These are phyloP conservation scores for Mycena latifolia DNA, from an alignment of 768 basidiomycete species.

Conservation along the genomic window DNA sequence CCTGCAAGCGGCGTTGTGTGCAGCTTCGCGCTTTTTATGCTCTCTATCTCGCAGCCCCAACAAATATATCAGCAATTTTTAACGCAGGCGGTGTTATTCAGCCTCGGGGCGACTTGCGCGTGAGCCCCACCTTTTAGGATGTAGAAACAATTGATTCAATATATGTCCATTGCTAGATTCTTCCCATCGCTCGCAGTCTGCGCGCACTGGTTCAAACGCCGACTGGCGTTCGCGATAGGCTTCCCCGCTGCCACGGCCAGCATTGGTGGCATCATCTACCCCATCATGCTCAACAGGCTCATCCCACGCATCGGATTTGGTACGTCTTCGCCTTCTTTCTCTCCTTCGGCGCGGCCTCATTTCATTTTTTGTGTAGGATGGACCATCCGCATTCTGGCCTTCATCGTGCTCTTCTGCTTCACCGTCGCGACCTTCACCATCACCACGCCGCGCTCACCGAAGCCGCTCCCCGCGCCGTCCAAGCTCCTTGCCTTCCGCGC, in stretches of 20 bases:
- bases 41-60: conserved; percentile 43
- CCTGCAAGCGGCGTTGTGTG: conserved; percentile 40
- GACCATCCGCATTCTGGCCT: conserved; percentile 43
- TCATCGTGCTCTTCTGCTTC: conserved; percentile 40
- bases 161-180: conserved; percentile 38
- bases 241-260: conserved; percentile 47
- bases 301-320: conserved; percentile 40
- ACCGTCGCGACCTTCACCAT: conserved; percentile 39
- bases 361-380: conserved; percentile 38
- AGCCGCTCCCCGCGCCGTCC: conserved; percentile 37
- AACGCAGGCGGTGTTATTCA: conserved; percentile 41
- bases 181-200: conserved; percentile 49
- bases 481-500: conserved; percentile 39
- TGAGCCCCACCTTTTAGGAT: conserved; percentile 2
- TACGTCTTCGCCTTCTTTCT: not conserved
- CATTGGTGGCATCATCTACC: conserved; percentile 48
- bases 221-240: conserved; percentile 48
- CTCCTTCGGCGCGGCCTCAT: not conserved
- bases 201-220: conserved; percentile 49
- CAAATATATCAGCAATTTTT: conserved; percentile 46
- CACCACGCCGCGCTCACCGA: conserved; percentile 39
- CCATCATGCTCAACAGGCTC: conserved; percentile 39
- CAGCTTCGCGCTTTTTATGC: conserved; percentile 38
- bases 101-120: conserved; percentile 38
- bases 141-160: not conserved